Percentiles rank a stretch among this genome's conserved stretches.
phyloP scores from a whole-genome alignment of 805 yeast species.

The Wickerhamomyces alni region DNA sequence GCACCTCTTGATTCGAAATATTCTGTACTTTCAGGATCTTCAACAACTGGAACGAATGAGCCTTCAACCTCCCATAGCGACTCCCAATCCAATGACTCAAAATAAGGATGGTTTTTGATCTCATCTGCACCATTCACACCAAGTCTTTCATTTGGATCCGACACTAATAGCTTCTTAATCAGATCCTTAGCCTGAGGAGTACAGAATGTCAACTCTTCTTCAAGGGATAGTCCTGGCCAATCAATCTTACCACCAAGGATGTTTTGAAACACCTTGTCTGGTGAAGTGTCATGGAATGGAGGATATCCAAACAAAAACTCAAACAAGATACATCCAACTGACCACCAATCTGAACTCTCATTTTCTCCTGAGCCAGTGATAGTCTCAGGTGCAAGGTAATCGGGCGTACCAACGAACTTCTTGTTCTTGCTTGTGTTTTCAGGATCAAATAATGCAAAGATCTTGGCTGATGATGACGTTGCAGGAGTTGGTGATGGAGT shows the following conservation, averaged over 20 bases:
- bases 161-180: constrained; percentile 52
- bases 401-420: constrained; percentile 94
- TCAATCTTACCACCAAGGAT: constrained; percentile 68
- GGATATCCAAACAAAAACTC: constrained; percentile 92
- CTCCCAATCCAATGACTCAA: constrained; percentile 69
- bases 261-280: constrained; percentile 76
- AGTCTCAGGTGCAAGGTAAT: constrained; percentile 95
- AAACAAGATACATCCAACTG: constrained; percentile 90
- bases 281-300: constrained; percentile 82
- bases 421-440: constrained; percentile 46
- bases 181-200: constrained; percentile 69
- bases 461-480: constrained; percentile 19
- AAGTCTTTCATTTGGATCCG: constrained; percentile 61
- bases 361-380: constrained; percentile 79
- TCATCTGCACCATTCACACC: constrained; percentile 80
- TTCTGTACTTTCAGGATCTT: constrained; percentile 82
- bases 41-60: constrained; percentile 74
- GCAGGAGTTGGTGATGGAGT: constrained; percentile 5
- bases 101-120: constrained; percentile 74
- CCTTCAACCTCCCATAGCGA: constrained; percentile 64
- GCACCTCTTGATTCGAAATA: constrained; percentile 94
- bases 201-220: constrained; percentile 50
- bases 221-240: constrained; percentile 69
- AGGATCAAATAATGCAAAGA: constrained; percentile 73
- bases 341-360: constrained; percentile 96